Evolutionary conservation across 2,329 filamentous ascomycete genomes (phyloP).

Genomic region (Cercospora berteroae): DNA sequence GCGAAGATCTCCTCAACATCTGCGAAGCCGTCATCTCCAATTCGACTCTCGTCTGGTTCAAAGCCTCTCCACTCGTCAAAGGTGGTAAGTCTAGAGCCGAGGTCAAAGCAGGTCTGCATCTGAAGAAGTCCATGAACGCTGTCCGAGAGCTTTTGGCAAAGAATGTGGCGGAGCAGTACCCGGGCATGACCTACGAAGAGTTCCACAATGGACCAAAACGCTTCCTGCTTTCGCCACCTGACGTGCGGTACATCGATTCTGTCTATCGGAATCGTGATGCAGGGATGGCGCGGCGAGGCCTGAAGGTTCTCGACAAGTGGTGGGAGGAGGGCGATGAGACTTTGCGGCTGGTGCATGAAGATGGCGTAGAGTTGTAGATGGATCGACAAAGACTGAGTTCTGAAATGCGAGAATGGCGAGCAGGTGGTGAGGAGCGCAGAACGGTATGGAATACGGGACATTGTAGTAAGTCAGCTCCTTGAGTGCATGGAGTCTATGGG

Average conservation of each 20-base stretch:
- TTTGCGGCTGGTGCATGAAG: conserved; percentile 15
- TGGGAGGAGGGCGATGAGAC: conserved; percentile 28
- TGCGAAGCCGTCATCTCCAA: conserved; percentile 35
- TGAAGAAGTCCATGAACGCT: conserved; percentile 19
- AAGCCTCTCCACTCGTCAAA: conserved; percentile 41
- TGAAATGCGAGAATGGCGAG: background rate
- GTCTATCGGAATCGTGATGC: conserved; percentile 42
- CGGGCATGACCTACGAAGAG: conserved; percentile 26
- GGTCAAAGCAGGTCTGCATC: conserved; percentile 24
- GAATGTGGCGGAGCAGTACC: conserved; percentile 32
- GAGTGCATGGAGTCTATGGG: background rate
- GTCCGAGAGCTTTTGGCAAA: conserved; percentile 22
- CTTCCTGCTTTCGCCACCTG: conserved; percentile 26
- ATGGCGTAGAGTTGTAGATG: background rate
- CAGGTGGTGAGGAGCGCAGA: background rate
- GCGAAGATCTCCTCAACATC: conserved; percentile 34
- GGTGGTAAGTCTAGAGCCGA: conserved; percentile 20
- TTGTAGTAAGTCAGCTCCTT: background rate
- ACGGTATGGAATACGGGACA: background rate
- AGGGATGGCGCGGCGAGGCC: conserved; percentile 33
- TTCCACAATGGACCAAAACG: conserved; percentile 27
- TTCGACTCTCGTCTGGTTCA: conserved; percentile 41
- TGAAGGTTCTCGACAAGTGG: conserved; percentile 36
- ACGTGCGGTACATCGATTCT: conserved; percentile 34
- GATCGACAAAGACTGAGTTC: background rate